phyloP scores from a whole-genome alignment of 2,329 filamentous ascomycete genomes.

The Botrytis galanthina region DNA sequence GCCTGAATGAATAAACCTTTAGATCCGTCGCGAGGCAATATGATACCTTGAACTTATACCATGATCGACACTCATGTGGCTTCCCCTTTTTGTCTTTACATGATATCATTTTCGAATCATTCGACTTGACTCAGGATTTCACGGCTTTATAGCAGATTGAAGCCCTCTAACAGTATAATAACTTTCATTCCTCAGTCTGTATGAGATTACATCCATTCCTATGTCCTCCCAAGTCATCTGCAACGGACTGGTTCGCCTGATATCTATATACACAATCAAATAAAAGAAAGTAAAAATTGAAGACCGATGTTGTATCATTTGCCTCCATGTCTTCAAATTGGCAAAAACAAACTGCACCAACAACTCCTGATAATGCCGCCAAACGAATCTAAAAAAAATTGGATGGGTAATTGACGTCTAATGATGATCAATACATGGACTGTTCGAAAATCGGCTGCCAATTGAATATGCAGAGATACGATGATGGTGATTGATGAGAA shows the following conservation, averaged over 20 bases:
- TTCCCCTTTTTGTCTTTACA: not conserved
- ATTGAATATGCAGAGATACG: not conserved
- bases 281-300: not conserved
- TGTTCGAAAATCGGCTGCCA: not conserved
- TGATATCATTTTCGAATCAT: not conserved
- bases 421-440: not conserved
- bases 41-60: not conserved
- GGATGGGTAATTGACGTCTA: not conserved
- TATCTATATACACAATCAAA: conserved; percentile 18
- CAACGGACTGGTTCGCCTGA: conserved; percentile 46
- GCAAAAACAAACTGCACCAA: not conserved
- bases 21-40: not conserved
- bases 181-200: not conserved
- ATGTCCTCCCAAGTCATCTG: not conserved
- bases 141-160: not conserved
- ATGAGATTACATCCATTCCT: not conserved
- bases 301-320: conserved; percentile 10
- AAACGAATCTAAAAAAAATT: not conserved
- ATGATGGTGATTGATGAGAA: not conserved
- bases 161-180: not conserved
- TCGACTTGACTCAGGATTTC: not conserved
- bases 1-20: not conserved
- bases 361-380: conserved; percentile 7
- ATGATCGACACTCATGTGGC: not conserved
- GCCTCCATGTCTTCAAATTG: not conserved